Evolutionary conservation across 768 basidiomycete species (phyloP), one percentile per base, ranked within the genome.

Genomic region (Chalciporus chontae): DNA sequence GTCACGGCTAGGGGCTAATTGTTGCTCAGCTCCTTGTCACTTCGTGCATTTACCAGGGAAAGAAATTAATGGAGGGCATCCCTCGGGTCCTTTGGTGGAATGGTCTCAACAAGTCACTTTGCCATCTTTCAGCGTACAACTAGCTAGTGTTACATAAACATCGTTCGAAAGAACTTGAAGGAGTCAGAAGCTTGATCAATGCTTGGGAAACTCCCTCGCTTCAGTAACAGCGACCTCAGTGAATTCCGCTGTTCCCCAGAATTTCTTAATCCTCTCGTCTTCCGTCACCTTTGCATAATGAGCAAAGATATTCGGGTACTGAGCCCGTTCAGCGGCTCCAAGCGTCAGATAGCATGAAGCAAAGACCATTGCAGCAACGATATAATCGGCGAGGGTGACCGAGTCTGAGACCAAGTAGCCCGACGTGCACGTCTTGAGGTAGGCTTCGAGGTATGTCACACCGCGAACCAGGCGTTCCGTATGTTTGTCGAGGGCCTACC

Each of bases 311-410:
- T n/a, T 7, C 0, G 53, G 45, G 27, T 54, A 65, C 43, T 48
- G 23, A 4, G 49, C 50, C 15, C 63, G 51, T 15, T 60, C 54
- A 0, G 40, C 45, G 0, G 43, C 40, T 5, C 56, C 58, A 2
- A 59, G 50, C 1, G 55, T 31, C 3, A 19, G 7, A n/a, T n/a
- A n/a, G 7, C 42, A 34, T 0, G 50, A 40, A 6, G 13, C 17
- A n/a, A 26, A 26, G 3, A 47, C 21, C 19, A 27, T 17, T 5
- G 47, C 45, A 0, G 50, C 58, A 17, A 65, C 9, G 7, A 56
- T 5, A 17, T 58, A 26, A 37, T 62, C 63, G 2, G 60, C 58
- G 5, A 64, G 56, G 3, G 56, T 55, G 15, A 63, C 19, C 6
- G 42, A 40, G 26, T 57, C 50, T 8, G 29, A 24, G 5, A 57